These are phyloP conservation scores for Ambrosia hybrid DNA, from an alignment of 140 eudicot genomes.

Conservation along the genomic window DNA sequence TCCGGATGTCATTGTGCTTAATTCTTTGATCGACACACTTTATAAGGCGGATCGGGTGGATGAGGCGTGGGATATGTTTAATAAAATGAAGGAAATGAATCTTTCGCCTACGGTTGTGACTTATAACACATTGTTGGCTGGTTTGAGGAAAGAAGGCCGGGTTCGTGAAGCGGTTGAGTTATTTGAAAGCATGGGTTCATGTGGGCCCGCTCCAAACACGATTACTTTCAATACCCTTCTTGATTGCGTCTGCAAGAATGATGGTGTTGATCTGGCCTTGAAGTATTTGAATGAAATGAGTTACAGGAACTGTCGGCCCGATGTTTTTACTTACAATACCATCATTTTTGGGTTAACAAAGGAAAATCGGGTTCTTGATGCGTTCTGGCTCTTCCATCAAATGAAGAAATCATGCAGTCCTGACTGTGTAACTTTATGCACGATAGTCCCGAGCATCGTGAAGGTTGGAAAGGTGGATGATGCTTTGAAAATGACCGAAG, in stretches of 20 bases:
- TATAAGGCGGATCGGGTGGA: constrained; percentile 75
- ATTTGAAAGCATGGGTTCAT: constrained; percentile 59
- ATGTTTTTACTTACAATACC: constrained; percentile 81
- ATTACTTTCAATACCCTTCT: constrained; percentile 77
- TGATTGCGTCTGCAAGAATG: constrained; percentile 84
- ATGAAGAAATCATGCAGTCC: constrained; percentile 73
- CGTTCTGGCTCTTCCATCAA: constrained; percentile 86
- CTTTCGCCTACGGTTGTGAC: constrained; percentile 83
- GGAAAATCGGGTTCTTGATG: constrained; percentile 64
- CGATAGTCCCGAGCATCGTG: constrained; percentile 73
- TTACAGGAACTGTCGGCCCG: constrained; percentile 58
- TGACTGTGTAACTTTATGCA: constrained; percentile 67
- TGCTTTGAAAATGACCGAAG: constrained; percentile 60
- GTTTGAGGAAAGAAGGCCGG: constrained; percentile 79
- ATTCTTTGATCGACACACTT: constrained; percentile 78
- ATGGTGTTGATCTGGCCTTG: constrained; percentile 74
- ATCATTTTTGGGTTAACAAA: constrained; percentile 68
- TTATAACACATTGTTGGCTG: constrained; percentile 83
- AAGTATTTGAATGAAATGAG: constrained; percentile 65
- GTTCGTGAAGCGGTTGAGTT: constrained; percentile 61
- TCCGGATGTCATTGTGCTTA: constrained; percentile 72
- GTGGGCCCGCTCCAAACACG: constrained; percentile 73
- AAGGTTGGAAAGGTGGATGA: constrained; percentile 66
- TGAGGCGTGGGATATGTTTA: constrained; percentile 88
- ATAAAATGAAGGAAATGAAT: constrained; percentile 69